Conservation (phyloP, 2,329 filamentous ascomycete species). For the Neofusicoccum sp. region DNA sequence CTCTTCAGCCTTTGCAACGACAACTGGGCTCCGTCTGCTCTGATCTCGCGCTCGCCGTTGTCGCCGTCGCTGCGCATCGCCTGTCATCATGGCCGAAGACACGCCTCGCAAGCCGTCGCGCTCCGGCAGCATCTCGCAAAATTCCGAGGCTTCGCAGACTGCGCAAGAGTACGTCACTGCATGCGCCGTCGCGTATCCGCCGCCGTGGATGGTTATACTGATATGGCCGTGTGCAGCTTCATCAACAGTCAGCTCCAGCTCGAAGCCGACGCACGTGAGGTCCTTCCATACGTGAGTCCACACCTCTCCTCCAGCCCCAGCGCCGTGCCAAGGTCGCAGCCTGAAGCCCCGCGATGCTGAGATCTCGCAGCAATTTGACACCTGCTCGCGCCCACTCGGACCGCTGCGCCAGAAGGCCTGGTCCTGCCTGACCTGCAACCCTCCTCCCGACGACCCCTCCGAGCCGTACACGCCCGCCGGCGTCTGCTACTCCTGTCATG, state of each 20-base stretch:
- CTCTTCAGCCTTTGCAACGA: not conserved
- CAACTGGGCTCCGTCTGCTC: not conserved
- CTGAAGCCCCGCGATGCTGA: conserved; percentile 20
- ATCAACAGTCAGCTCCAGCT: conserved; percentile 85
- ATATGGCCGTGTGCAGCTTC: conserved; percentile 56
- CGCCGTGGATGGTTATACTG: conserved; percentile 22
- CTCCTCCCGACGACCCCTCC: conserved; percentile 62
- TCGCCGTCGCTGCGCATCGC: not conserved
- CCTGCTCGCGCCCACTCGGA: conserved; percentile 87
- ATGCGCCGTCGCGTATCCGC: not conserved
- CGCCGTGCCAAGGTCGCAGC: conserved; percentile 11
- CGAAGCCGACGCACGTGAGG: conserved; percentile 92
- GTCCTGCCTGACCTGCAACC: conserved; percentile 90
- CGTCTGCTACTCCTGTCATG: conserved; percentile 94
- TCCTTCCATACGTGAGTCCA: conserved; percentile 76
- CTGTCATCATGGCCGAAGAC: not conserved
- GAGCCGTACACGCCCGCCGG: conserved; percentile 72
- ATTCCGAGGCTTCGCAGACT: conserved; percentile 54
- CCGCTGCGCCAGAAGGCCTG: conserved; percentile 85
- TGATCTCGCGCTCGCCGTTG: not conserved
- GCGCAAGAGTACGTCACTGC: conserved; percentile 44
- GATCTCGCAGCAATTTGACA: conserved; percentile 74
- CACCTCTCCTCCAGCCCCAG: not conserved
- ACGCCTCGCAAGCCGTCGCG: conserved; percentile 19
- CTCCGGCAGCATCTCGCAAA: conserved; percentile 42